phyloP scores from a whole-genome alignment of 2,329 filamentous ascomycete species.

The Aciculosporium take region DNA sequence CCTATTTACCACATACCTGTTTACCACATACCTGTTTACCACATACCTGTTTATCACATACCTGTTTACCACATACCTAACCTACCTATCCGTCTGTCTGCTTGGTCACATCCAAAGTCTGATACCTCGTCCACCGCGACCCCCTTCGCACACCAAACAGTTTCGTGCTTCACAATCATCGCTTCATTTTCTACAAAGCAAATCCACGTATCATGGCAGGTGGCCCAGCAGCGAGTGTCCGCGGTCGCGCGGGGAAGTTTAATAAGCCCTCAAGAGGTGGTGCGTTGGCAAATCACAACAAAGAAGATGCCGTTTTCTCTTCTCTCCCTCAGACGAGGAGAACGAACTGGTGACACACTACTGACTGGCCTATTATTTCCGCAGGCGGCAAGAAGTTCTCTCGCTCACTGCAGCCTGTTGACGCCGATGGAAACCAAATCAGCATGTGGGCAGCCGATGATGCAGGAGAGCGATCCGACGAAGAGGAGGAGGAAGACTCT shows the following conservation, averaged over 20 bases:
- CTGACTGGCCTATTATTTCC: background rate
- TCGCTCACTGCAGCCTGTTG: slow-evolving; percentile 73
- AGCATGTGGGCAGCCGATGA: slow-evolving; percentile 70
- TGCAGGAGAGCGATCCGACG: slow-evolving; percentile 38
- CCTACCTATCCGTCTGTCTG: background rate
- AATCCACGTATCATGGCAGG: slow-evolving; percentile 28
- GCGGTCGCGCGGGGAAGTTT: slow-evolving; percentile 85
- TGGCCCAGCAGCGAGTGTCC: slow-evolving; percentile 31
- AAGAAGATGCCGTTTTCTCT: background rate
- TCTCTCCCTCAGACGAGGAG: background rate
- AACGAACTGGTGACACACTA: background rate
- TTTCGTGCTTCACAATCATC: background rate
- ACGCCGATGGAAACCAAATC: slow-evolving; percentile 76
- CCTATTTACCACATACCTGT: too few species aligned
- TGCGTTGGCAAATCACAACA: slow-evolving; percentile 24
- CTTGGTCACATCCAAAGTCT: background rate
- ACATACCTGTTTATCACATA: too few species aligned
- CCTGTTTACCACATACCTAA: background rate
- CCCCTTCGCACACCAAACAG: background rate
- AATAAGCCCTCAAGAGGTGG: slow-evolving; percentile 87
- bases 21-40: too few species aligned
- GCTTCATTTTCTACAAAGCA: background rate
- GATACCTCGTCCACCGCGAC: background rate
- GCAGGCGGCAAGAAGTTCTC: slow-evolving; percentile 91
- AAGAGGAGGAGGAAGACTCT: slow-evolving; percentile 39